phyloP scores from a whole-genome alignment of 495 filamentous ascomycete species.

The Evernia prunastri region DNA sequence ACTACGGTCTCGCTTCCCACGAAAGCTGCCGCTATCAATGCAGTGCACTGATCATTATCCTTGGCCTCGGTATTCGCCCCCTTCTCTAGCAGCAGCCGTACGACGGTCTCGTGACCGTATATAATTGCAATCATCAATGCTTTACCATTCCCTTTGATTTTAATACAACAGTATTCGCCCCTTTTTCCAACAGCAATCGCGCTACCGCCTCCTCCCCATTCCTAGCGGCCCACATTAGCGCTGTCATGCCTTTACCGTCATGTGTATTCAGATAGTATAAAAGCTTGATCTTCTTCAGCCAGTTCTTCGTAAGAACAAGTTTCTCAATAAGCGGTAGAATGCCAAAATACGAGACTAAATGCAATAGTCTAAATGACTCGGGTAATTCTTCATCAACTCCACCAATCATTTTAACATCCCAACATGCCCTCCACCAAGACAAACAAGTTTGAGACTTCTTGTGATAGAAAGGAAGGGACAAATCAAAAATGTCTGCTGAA shows the following conservation, averaged over 20 bases:
- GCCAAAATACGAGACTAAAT: slow-evolving; percentile 2
- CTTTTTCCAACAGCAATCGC: slow-evolving; percentile 27
- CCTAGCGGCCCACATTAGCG: not conserved
- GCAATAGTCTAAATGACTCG: not conserved
- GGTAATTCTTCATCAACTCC: not conserved
- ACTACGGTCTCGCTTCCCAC: slow-evolving; percentile 33
- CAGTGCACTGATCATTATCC: slow-evolving; percentile 33
- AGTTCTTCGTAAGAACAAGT: not conserved
- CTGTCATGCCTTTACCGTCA: not conserved
- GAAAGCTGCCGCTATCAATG: slow-evolving; percentile 35
- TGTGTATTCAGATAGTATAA: not conserved
- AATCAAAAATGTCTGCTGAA: slow-evolving; percentile 23
- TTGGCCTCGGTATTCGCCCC: slow-evolving; percentile 34
- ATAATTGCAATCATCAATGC: slow-evolving; percentile 40
- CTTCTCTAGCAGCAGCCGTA: slow-evolving; percentile 30
- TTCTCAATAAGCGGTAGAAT: slow-evolving; percentile 9
- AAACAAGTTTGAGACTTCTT: slow-evolving; percentile 18
- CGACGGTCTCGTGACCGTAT: slow-evolving; percentile 34
- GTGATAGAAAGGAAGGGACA: slow-evolving; percentile 25
- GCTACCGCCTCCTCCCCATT: not conserved
- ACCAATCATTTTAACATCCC: not conserved
- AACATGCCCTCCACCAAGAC: not conserved
- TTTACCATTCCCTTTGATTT: slow-evolving; percentile 34
- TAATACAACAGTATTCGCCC: slow-evolving; percentile 5
- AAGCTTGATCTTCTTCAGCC: not conserved